phyloP scores from a whole-genome alignment of 352 stramenopile species.

The Phytophthora pini region DNA sequence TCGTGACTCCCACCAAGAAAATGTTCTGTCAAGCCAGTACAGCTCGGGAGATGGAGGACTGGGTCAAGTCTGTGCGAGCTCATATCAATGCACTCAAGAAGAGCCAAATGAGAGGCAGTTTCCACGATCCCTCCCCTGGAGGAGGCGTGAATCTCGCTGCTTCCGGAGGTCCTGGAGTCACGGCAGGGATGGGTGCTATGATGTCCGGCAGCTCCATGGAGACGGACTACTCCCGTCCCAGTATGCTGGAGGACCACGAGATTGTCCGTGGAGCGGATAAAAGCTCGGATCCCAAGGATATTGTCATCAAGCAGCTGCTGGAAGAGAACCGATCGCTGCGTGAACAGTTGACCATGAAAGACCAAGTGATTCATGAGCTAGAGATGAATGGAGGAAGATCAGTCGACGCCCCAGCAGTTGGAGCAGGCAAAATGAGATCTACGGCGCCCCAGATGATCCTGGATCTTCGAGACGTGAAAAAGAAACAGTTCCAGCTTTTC shows the following conservation, averaged over 20 bases:
- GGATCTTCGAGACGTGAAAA: slow-evolving; percentile 85
- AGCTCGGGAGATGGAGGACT: slow-evolving; percentile 86
- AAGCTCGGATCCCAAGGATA: slow-evolving; percentile 85
- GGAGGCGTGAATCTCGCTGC: slow-evolving; percentile 35
- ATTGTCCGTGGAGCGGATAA: slow-evolving; percentile 83
- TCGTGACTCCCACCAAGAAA: slow-evolving; percentile 82
- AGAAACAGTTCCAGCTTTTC: slow-evolving; percentile 91
- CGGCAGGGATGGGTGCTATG: slow-evolving; percentile 9
- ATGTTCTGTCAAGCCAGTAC: slow-evolving; percentile 89
- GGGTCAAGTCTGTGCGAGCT: slow-evolving; percentile 84
- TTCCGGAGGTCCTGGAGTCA: slow-evolving; percentile 35
- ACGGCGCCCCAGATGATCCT: slow-evolving; percentile 84
- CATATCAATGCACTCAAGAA: slow-evolving; percentile 84
- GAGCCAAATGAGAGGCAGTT: slow-evolving; percentile 58
- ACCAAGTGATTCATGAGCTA: slow-evolving; percentile 86
- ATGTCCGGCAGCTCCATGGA: slow-evolving; percentile 17
- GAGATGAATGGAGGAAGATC: slow-evolving; percentile 70
- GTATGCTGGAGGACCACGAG: slow-evolving; percentile 85
- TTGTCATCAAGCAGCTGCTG: slow-evolving; percentile 88
- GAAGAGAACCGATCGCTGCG: slow-evolving; percentile 83
- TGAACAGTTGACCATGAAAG: slow-evolving; percentile 82
- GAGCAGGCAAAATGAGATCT: slow-evolving; percentile 51
- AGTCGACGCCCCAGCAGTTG: slow-evolving; percentile 26
- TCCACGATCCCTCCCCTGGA: slow-evolving; percentile 58
- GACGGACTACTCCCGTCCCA: slow-evolving; percentile 84